Base-by-base conservation (phyloP, 495 filamentous ascomycete species). In the Copromyces sp. region DNA sequence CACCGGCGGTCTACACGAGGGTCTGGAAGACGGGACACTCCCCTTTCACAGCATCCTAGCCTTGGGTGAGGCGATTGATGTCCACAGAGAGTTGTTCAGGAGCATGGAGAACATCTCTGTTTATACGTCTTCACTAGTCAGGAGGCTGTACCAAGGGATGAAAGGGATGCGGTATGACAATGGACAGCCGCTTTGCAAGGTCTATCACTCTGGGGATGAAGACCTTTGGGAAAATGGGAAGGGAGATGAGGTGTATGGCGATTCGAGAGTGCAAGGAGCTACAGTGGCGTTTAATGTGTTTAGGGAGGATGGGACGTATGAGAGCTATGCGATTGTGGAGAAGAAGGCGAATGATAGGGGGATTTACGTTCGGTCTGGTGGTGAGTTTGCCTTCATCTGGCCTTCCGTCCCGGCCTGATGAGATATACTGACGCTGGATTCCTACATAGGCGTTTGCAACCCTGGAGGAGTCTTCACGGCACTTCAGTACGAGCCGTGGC, bases 21-120 rank as follows among this genome's bases (percentile, higher is more conserved):
- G 83, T 24, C 84, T 94, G 2, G 92, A 94, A 75, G 92, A 95
- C 79, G 92, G 92, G 4, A 94, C 92, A 8, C 78, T 92, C 7
- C 90, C 91, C n/a, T 92, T 93, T 74, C 92, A 93, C 79, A 90
- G 82, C 75, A 93, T 94, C 74, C 78, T 93, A 37, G 91, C 90
- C 1, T 85, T 95, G 11, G 89, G 87, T 1, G 85, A 86, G 75
- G 92, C 91, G 5, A 87, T 95, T 38, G 84, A 87, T n/a, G 83
- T 88, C 3, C 92, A 94, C 76, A 75, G 80, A 39, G 82, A 81
- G 42, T 78, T 95, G 6, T 94, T 87, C 77, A 84, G 85, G 3
- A 87, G 85, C 11, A 90, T 92, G 84, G 82, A 84, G 42, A 82
- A 80, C 45, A 86, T 94, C 35, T 90, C 90, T 16, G 78, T 81